A percentile compares a stretch with the other conserved stretches of the same genome.
phyloP scores from a whole-genome alignment of 805 yeast genomes.

The Suhomyces sp. region DNA sequence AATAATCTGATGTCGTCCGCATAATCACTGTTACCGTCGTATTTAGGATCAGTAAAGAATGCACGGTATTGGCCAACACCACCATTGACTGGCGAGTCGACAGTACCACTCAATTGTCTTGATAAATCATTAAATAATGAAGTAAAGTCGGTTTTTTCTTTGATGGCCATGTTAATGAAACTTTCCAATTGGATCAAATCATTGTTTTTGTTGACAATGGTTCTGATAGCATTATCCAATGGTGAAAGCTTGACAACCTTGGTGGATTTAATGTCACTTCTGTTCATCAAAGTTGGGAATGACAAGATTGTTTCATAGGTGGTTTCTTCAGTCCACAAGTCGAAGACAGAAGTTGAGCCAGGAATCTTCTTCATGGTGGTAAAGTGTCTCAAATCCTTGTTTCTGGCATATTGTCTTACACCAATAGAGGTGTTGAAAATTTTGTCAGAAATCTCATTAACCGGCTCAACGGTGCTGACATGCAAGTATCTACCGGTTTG shows the following conservation, averaged over 20 bases:
- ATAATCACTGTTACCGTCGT: constrained; percentile 31
- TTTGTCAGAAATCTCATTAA: constrained; percentile 47
- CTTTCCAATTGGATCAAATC: constrained; percentile 70
- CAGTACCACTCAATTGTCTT: constrained; percentile 75
- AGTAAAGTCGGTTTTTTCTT: constrained; percentile 47
- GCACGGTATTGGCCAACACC: constrained; percentile 82
- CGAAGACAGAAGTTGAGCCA: constrained; percentile 66
- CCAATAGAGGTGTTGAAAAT: constrained; percentile 51
- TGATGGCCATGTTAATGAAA: constrained; percentile 49
- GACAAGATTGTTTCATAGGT: constrained; percentile 70
- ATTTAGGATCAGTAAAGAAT: constrained; percentile 49
- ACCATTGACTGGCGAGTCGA: constrained; percentile 90
- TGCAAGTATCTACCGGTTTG: constrained; percentile 73
- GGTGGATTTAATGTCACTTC: constrained; percentile 63
- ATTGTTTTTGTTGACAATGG: constrained; percentile 63
- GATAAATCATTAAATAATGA: constrained; percentile 62
- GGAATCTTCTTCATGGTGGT: constrained; percentile 68
- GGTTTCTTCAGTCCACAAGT: constrained; percentile 86
- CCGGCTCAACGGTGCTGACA: constrained; percentile 71
- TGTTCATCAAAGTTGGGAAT: constrained; percentile 86
- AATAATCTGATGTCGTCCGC: constrained; percentile 32
- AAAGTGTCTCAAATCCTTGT: constrained; percentile 68
- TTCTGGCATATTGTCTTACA: constrained; percentile 70
- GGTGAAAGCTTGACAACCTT: constrained; percentile 67
- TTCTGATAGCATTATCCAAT: constrained; percentile 72